Evolutionary conservation across 768 basidiomycete species (phyloP).

Genomic region (Pleurotus sapidus): DNA sequence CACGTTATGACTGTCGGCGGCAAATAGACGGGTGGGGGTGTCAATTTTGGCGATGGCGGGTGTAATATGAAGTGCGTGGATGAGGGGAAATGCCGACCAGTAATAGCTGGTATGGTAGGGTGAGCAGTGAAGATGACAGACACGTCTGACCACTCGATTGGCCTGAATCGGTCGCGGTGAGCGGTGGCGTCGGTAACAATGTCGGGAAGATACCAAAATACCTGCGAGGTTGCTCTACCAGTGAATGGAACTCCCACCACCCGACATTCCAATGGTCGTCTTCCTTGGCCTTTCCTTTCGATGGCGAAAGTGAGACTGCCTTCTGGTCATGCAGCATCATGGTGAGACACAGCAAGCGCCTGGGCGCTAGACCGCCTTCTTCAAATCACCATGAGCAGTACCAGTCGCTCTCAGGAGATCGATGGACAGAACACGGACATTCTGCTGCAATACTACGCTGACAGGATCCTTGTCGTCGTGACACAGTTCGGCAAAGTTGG

Average conservation of each 20-base stretch:
- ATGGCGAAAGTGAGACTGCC: constrained; percentile 31
- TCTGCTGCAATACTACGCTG: constrained; percentile 74
- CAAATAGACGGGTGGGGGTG: constrained; percentile 46
- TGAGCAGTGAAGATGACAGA: constrained; percentile 72
- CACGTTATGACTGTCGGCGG: constrained; percentile 63
- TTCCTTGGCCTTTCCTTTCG: constrained; percentile 55
- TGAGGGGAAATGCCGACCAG: constrained; percentile 67
- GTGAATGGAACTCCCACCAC: constrained; percentile 74
- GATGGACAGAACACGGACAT: constrained; percentile 67
- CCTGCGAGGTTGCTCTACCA: constrained; percentile 57
- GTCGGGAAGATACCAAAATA: constrained; percentile 40
- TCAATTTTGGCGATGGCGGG: constrained; percentile 48
- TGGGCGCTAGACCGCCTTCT: constrained; percentile 1
- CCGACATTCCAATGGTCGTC: constrained; percentile 54
- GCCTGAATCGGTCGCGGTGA: constrained; percentile 35
- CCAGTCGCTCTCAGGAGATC: constrained; percentile 38
- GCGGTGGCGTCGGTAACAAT: background rate
- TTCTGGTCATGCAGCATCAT: constrained; percentile 18
- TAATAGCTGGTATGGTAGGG: constrained; percentile 54
- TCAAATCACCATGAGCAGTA: constrained; percentile 39
- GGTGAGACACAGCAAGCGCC: background rate
- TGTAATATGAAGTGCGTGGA: constrained; percentile 60
- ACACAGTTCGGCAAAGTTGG: constrained; percentile 93
- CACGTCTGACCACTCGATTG: constrained; percentile 67
- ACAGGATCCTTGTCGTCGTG: constrained; percentile 81